Evolutionary conservation across 2,329 filamentous ascomycete genomes (phyloP).

Genomic region (Cladosporium sp.): DNA sequence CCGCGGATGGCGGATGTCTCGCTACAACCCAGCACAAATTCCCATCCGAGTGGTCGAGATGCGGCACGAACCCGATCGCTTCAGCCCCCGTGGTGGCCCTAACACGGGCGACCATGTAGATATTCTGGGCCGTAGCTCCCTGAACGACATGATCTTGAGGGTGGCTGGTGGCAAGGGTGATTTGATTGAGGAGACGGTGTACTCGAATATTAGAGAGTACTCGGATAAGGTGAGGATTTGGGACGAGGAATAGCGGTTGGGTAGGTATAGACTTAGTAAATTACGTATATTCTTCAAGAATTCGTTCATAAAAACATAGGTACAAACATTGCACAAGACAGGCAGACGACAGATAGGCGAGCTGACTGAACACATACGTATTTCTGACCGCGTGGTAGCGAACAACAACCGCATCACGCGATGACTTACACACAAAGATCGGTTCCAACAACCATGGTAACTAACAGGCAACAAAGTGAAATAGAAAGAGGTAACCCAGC

Average conservation of each 20-base stretch:
- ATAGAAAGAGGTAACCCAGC: neutral
- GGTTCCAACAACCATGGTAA: no score
- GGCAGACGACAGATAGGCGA: no score
- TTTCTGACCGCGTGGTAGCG: no score
- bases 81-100: slow-evolving; percentile 70
- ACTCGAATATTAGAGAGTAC: slow-evolving; percentile 79
- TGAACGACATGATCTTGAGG: slow-evolving; percentile 85
- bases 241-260: slow-evolving; percentile 48
- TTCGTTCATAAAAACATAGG: no score
- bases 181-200: slow-evolving; percentile 68
- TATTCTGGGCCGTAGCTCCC: slow-evolving; percentile 78
- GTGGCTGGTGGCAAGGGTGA: slow-evolving; percentile 83
- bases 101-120: slow-evolving; percentile 88
- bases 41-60: slow-evolving; percentile 88
- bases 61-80: slow-evolving; percentile 91
- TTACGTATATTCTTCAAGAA: no score
- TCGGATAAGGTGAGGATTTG: slow-evolving; percentile 77
- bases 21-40: slow-evolving; percentile 83
- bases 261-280: no score
- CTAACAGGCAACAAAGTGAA: no score
- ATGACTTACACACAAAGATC: no score
- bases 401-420: no score
- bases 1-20: slow-evolving; percentile 86
- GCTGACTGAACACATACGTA: no score
- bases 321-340: no score